Conservation (phyloP, 176 grass and related monocot species). For the Cocos nucifera region DNA sequence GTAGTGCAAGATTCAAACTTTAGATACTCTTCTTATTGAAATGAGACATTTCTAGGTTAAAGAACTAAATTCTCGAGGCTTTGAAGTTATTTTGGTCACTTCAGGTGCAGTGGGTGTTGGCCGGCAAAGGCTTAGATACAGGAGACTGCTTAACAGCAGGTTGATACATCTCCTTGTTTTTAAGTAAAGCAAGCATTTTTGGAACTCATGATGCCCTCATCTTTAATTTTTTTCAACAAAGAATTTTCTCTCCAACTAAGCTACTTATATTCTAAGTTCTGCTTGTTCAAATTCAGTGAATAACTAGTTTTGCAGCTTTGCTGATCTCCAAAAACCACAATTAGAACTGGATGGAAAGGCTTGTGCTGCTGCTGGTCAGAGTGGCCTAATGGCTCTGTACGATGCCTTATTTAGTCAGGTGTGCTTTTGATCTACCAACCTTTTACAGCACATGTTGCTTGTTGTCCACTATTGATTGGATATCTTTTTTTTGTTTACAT, state of each 20-base stretch:
- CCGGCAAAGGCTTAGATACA: constrained; percentile 68
- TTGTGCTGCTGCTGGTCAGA: constrained; percentile 89
- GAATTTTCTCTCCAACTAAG: too few relatives aligned
- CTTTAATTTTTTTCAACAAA: too few relatives aligned
- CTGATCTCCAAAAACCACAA: constrained; percentile 94
- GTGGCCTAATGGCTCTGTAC: constrained; percentile 91
- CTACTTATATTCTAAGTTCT: too few relatives aligned
- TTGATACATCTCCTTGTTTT: neutral
- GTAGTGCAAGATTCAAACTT: neutral
- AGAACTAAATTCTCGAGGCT: constrained; percentile 67
- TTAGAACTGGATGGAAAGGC: constrained; percentile 87
- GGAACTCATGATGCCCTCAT: too few relatives aligned
- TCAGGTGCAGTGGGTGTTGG: constrained; percentile 93
- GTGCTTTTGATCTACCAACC: constrained; percentile 19
- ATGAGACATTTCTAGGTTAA: constrained; percentile 48
- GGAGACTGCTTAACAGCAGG: constrained; percentile 79
- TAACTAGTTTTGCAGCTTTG: constrained; percentile 43
- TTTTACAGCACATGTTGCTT: too few relatives aligned
- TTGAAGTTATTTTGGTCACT: constrained; percentile 84
- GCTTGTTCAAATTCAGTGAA: neutral
- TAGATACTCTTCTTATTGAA: neutral
- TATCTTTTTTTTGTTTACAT: too few relatives aligned
- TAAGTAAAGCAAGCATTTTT: neutral
- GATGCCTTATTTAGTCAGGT: constrained; percentile 87
- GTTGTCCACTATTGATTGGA: too few relatives aligned